These are phyloP conservation scores for Leucocoprinus birnbaumii DNA, from an alignment of 768 basidiomycete species.

Conservation along the genomic window DNA sequence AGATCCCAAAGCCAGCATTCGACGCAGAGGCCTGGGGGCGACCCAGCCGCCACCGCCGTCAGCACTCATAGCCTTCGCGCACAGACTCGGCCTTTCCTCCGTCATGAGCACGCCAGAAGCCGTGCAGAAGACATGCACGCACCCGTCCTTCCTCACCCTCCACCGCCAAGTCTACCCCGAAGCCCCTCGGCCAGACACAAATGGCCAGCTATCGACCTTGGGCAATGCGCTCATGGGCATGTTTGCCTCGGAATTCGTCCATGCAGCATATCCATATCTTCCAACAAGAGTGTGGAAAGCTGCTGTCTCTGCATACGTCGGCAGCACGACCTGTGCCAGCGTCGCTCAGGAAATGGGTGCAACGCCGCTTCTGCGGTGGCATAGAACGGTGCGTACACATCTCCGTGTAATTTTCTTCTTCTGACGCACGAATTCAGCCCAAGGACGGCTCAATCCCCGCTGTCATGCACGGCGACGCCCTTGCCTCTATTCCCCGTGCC, in stretches of 20 bases:
- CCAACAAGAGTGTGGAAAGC: constrained; percentile 91
- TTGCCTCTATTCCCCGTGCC: constrained; percentile 84
- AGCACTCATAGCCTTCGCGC: constrained; percentile 71
- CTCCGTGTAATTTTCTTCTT: neutral
- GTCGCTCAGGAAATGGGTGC: constrained; percentile 88
- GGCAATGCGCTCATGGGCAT: constrained; percentile 91
- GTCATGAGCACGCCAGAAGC: constrained; percentile 51
- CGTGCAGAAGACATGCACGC: constrained; percentile 76
- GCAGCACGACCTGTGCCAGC: constrained; percentile 75
- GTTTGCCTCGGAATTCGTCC: constrained; percentile 83
- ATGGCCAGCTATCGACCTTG: constrained; percentile 69
- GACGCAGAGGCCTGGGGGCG: constrained; percentile 64
- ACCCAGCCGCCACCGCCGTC: constrained; percentile 71
- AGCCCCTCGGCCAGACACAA: constrained; percentile 55
- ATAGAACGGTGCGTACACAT: constrained; percentile 56
- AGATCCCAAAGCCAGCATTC: constrained; percentile 42
- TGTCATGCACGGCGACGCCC: constrained; percentile 78
- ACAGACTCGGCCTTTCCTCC: constrained; percentile 69
- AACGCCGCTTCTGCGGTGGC: constrained; percentile 76
- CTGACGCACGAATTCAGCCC: constrained; percentile 39
- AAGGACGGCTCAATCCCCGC: constrained; percentile 43
- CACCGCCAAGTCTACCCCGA: constrained; percentile 56
- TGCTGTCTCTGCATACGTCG: constrained; percentile 89
- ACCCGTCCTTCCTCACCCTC: constrained; percentile 61
- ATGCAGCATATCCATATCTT: constrained; percentile 81